These are phyloP conservation scores for Nakazawaea populi DNA, from an alignment of 805 yeast genomes.

Conservation along the genomic window DNA sequence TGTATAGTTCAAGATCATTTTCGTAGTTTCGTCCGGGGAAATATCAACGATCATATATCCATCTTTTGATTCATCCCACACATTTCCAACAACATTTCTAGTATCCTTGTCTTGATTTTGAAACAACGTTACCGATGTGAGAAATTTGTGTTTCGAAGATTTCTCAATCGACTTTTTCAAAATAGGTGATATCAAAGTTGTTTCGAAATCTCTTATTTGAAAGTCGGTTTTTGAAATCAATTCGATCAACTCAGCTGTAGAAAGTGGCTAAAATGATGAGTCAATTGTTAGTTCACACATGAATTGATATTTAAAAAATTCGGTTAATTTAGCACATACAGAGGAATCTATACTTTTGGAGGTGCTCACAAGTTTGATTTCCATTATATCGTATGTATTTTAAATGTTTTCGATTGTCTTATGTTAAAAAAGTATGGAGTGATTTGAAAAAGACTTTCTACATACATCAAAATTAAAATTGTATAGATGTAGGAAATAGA, in stretches of 20 bases:
- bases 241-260: neutral
- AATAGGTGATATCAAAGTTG: neutral
- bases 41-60: slow-evolving; percentile 28
- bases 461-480: too few species aligned
- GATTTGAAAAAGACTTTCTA: too few species aligned
- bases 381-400: too few species aligned
- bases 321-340: neutral
- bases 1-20: neutral
- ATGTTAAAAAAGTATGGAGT: too few species aligned
- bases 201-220: neutral
- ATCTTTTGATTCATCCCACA: slow-evolving; percentile 34
- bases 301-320: neutral
- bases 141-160: slow-evolving; percentile 8
- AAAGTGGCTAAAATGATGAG: neutral
- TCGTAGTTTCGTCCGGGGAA: slow-evolving; percentile 3
- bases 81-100: slow-evolving; percentile 22
- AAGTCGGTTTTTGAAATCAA: neutral
- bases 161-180: neutral
- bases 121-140: slow-evolving; percentile 1
- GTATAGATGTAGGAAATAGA: too few species aligned
- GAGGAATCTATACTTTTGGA: slow-evolving; percentile 11
- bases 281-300: neutral
- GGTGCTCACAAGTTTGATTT: slow-evolving; percentile 13
- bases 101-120: neutral
- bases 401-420: too few species aligned